Evolutionary conservation across 768 basidiomycete species (phyloP).

Genomic region (Tricholoma furcatifolium): DNA sequence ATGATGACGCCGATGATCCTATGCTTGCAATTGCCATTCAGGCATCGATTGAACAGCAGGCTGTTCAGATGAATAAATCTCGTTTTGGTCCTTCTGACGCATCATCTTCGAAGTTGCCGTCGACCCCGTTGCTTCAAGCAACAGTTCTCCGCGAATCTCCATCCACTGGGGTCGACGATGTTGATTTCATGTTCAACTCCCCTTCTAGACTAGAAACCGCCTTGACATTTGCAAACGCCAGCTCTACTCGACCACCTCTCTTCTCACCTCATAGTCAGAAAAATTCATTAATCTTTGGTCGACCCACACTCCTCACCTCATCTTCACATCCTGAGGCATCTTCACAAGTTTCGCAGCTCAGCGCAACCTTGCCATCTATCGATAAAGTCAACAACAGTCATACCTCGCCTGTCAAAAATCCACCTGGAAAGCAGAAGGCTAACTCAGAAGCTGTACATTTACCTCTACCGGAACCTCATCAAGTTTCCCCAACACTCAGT

Average conservation of each 20-base stretch:
- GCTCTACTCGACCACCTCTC: slow-evolving; percentile 28
- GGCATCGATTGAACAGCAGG: slow-evolving; percentile 49
- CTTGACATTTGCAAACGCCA: slow-evolving; percentile 64
- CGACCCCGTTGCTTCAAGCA: neutral
- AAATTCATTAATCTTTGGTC: slow-evolving; percentile 25
- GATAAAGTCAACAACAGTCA: neutral
- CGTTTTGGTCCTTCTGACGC: slow-evolving; percentile 1
- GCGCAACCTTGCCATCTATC: neutral
- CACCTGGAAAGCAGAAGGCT: neutral
- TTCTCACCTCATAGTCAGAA: neutral
- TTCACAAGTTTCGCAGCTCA: slow-evolving; percentile 1
- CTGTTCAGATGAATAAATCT: neutral
- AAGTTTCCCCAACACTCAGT: neutral
- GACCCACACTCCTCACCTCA: slow-evolving; percentile 25
- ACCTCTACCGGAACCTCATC: neutral
- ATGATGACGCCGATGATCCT: slow-evolving; percentile 49
- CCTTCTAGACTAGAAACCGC: slow-evolving; percentile 62
- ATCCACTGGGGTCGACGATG: slow-evolving; percentile 8
- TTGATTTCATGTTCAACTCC: slow-evolving; percentile 21
- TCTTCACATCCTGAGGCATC: slow-evolving; percentile 7
- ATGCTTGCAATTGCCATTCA: slow-evolving; percentile 57
- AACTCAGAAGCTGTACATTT: neutral
- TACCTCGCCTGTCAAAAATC: neutral
- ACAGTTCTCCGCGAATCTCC: neutral
- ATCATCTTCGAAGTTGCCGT: slow-evolving; percentile 8